Base-by-base conservation (phyloP, 2,329 filamentous ascomycete genomes). In the Curvularia spicifera region DNA sequence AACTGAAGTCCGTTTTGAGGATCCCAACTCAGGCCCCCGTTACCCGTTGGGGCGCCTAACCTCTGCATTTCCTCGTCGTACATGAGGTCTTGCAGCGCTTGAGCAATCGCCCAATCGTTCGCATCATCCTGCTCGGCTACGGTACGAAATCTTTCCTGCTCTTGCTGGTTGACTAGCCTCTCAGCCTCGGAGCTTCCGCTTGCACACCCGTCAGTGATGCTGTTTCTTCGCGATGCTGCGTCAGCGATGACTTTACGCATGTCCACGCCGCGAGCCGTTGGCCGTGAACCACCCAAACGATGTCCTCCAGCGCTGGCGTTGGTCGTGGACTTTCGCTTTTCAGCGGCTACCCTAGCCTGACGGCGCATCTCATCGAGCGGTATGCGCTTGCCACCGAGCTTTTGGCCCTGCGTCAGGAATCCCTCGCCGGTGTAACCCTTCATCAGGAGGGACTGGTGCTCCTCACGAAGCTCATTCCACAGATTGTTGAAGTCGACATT, bases 371-470 rank as follows among this genome's bases (percentile, higher is more conserved):
- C 93, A 20, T 89, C 82, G 57, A 85, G 79, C n/a, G 74, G 72
- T 44, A 91, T 82, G 42, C 78, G 79, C 59, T 75, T 77, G 57
- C 78, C 78, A 53, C 93, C 93, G 0, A 97, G 83, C 10, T 85
- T 85, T 15, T 87, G 85, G 1, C 93, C 94, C 31, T 89, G 80
- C 0, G 89, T 88, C 29, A 97, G 79, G 78, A 97, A 97, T 0
- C 91, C 91, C 76, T 97, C 93, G 12, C 94, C 94, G 0, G 91
- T 96, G 71, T 94, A 97, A 18, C 94, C 94, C 73, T 94, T 95
- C 57, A 87, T 80, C 10, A 88, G 72, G 6, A 97, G 83, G 2
- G 87, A 86, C 68, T 93, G 86, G 68, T 94, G 89, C 77, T 97
- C 93, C 57, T 94, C 91, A 20, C 94, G 87, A 4, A 97, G 85